Evolutionary conservation across 2,329 filamentous ascomycete genomes (phyloP).

Genomic region (Epichloe scottii): DNA sequence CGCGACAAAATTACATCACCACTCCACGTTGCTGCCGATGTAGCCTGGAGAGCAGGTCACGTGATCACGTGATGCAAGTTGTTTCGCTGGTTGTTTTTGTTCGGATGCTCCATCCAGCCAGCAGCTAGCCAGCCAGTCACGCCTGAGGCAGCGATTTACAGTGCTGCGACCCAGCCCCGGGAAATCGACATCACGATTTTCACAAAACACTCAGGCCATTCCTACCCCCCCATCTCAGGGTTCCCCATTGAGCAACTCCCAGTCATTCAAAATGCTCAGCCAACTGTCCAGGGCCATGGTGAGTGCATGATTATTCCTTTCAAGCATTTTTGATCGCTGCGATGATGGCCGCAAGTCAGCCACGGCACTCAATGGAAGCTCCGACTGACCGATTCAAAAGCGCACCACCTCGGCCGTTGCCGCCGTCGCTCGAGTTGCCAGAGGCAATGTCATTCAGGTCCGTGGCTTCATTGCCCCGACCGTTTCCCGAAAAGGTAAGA

Average conservation of each 20-base stretch:
- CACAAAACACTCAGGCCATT: slow-evolving; percentile 30
- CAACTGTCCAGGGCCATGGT: slow-evolving; percentile 45
- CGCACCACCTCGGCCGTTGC: slow-evolving; percentile 38
- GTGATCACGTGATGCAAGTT: neutral
- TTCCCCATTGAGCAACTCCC: slow-evolving; percentile 35
- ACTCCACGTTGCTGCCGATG: neutral
- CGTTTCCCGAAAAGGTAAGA: slow-evolving; percentile 49
- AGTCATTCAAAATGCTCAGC: slow-evolving; percentile 40
- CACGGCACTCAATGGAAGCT: neutral
- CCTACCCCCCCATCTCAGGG: slow-evolving; percentile 19
- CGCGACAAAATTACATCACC: neutral
- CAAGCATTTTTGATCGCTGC: neutral
- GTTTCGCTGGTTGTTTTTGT: neutral
- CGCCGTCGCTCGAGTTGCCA: slow-evolving; percentile 33
- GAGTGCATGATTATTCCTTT: slow-evolving; percentile 19
- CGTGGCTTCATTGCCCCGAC: slow-evolving; percentile 49
- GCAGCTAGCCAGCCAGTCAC: neutral
- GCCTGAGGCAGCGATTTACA: slow-evolving; percentile 16
- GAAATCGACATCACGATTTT: slow-evolving; percentile 30
- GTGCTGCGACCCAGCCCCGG: slow-evolving; percentile 13
- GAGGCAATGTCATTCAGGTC: slow-evolving; percentile 30
- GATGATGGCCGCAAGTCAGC: neutral
- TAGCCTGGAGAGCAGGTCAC: neutral
- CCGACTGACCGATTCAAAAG: slow-evolving; percentile 21
- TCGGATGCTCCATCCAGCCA: too few species aligned